Evolutionary conservation across 192 early-diverging fungal species (phyloP).

Genomic region (Funneliformis mosseae): DNA sequence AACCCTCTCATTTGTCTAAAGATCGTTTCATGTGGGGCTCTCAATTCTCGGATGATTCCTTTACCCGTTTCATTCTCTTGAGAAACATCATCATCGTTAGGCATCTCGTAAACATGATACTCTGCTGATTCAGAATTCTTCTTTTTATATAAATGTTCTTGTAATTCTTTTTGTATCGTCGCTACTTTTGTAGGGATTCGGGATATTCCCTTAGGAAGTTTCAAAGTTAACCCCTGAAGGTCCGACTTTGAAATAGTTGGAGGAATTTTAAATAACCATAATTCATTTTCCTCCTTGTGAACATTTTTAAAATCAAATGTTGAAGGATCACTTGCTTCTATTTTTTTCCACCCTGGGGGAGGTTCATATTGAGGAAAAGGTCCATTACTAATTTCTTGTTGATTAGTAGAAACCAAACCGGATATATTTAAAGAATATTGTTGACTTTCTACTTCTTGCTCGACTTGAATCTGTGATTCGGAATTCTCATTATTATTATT

Average conservation of each 20-base stretch:
- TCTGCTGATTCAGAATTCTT: neutral
- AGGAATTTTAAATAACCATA: constrained; percentile 1
- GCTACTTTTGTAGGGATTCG: neutral
- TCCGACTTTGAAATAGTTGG: neutral
- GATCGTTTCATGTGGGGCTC: neutral
- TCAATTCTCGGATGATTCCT: neutral
- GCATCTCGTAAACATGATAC: neutral
- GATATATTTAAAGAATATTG: neutral
- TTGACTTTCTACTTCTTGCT: neutral
- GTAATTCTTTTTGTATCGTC: neutral
- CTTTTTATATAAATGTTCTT: no score
- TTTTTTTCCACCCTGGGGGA: neutral
- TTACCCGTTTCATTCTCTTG: neutral
- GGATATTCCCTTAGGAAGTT: neutral
- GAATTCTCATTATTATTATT: no score
- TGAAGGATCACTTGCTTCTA: neutral
- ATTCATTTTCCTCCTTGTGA: neutral
- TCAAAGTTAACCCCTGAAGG: neutral
- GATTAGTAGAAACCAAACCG: neutral
- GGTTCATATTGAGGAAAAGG: neutral
- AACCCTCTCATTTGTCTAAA: neutral
- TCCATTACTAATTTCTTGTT: neutral
- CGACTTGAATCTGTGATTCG: neutral
- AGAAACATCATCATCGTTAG: neutral
- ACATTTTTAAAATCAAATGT: neutral